Base-by-base conservation (phyloP, 2,329 filamentous ascomycete genomes). In the Pseudogymnoascus sp. region DNA sequence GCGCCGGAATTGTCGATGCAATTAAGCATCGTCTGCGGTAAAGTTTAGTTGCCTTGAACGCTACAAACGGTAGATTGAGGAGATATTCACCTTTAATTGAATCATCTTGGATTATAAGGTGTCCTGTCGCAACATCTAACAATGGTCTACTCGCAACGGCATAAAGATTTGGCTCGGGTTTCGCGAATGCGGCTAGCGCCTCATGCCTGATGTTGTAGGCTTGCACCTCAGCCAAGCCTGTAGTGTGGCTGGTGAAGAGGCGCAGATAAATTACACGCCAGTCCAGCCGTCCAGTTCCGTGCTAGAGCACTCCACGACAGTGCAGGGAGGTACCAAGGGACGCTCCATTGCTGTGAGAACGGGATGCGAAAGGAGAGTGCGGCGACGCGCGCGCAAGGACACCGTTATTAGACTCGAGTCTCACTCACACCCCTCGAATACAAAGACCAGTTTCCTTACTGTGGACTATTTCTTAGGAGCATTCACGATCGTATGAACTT, bases 1-100 rank as follows among this genome's bases (percentile, higher is more conserved):
- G 94, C 94, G 74, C 94, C 94, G 68, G 94, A 97, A 82, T 74
- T 99, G 88, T 99, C 94, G 85, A 99, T 97, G 87, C 94, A 97
- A 79, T 94, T 97, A 71, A 99, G 85, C 85, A 99, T 91, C 74
- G 92, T 90, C 94, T 97, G 69, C 10, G 29, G 25, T 29, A 5
- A 29, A 25, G 36, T 15, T 35, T 61, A 61, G 35, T 33, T 13
- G 7, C 58, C 17, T 10, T 7, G 2, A 27, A 59, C 27, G 21
- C 29, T 13, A 13, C 9, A 21, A 5, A 10, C 3, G 1, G n/a
- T 10, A 0, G 4, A 10, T 2, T 7, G 2, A 5, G n/a, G 12
- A 12, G 0, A 4, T 38, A 64, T 65, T 58, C 68, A 87, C 90
- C 87, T 93, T 93, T 82, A 94, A 78, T 84, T 94, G 91, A 78